phyloP scores from a whole-genome alignment of 202 grass and related monocot genomes.

The Dendrocalamus latiflorus region DNA sequence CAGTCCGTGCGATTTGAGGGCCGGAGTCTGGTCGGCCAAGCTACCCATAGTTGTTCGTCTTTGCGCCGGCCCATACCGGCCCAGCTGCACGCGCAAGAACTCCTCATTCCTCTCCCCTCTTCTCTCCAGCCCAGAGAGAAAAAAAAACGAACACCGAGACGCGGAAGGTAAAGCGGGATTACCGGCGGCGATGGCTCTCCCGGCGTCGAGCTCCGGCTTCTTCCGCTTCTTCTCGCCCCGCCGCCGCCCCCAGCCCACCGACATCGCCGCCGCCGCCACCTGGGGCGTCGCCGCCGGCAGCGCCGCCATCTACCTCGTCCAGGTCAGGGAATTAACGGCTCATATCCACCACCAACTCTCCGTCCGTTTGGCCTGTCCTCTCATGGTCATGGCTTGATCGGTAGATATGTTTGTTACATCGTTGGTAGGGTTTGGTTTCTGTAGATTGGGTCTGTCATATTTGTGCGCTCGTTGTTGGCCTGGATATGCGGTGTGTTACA shows the following conservation, averaged over 20 bases:
- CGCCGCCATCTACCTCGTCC: constrained; percentile 70
- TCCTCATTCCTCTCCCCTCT: too few relatives aligned
- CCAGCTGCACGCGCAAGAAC: too few relatives aligned
- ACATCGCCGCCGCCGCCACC: constrained; percentile 44
- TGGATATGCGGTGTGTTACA: constrained; percentile 6
- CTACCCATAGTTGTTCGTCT: too few relatives aligned
- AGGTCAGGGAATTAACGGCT: constrained; percentile 27
- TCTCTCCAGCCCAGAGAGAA: too few relatives aligned
- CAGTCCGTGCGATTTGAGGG: too few relatives aligned
- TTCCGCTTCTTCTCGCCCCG: constrained; percentile 54
- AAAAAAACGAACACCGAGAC: background rate
- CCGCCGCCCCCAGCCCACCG: constrained; percentile 34
- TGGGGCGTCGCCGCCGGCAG: constrained; percentile 62
- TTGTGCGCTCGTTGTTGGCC: background rate
- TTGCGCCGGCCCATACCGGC: too few relatives aligned
- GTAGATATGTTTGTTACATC: background rate
- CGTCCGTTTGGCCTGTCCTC: background rate
- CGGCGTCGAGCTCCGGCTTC: constrained; percentile 42
- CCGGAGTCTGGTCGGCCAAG: too few relatives aligned
- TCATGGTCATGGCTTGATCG: background rate
- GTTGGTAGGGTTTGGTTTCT: constrained; percentile 18
- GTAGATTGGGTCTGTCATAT: constrained; percentile 19
- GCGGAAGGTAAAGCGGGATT: constrained; percentile 6
- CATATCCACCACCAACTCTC: background rate
- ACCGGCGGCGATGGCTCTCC: constrained; percentile 50